phyloP scores from a whole-genome alignment of 495 filamentous ascomycete genomes.

The Neurospora sp. region DNA sequence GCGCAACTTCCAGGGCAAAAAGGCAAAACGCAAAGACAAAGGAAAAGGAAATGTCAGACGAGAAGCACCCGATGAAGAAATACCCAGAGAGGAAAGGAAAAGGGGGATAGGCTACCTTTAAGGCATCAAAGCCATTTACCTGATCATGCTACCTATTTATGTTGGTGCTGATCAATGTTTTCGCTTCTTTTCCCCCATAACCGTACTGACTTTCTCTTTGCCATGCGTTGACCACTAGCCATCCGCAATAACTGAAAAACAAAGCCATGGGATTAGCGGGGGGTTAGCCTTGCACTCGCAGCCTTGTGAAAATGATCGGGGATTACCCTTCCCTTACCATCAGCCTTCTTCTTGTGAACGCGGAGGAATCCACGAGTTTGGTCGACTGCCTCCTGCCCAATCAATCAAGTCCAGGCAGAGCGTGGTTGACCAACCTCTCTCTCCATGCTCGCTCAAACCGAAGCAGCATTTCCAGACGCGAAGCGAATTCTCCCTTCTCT shows the following conservation, averaged over 20 bases:
- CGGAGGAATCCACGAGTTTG: neutral
- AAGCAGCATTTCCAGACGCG: neutral
- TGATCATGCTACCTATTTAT: neutral
- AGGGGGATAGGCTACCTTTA: too few species aligned
- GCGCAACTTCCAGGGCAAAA: neutral
- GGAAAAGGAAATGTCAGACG: neutral
- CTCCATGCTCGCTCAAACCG: neutral
- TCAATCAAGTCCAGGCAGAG: too few species aligned
- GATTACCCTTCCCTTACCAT: neutral
- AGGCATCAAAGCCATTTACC: neutral
- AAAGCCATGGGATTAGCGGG: neutral
- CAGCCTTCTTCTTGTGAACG: neutral
- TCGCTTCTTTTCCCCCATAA: too few species aligned
- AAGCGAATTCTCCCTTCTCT: neutral
- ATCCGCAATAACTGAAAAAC: neutral
- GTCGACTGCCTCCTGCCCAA: neutral
- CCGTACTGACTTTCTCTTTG: too few species aligned
- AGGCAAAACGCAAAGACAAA: neutral
- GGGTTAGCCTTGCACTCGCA: neutral
- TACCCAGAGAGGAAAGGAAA: too few species aligned
- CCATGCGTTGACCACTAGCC: neutral
- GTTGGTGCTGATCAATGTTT: neutral
- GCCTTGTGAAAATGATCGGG: too few species aligned
- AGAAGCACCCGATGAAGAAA: too few species aligned
- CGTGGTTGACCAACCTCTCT: too few species aligned